Base-by-base conservation (phyloP, 225 moss, liverwort and hornwort genomes). In the Marchantia paleacea region DNA sequence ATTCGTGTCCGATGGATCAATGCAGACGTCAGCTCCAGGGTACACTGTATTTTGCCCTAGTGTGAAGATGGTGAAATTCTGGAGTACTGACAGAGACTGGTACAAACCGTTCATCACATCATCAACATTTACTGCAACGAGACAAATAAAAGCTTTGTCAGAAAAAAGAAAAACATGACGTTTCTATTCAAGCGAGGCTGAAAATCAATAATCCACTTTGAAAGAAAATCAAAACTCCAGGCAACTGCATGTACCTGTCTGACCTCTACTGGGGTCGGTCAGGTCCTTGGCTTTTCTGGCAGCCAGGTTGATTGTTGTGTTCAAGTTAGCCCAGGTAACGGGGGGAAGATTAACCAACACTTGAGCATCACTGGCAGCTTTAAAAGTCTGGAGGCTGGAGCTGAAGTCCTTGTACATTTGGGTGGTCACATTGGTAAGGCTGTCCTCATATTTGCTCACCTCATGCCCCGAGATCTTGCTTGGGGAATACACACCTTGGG, bases 401-500 rank as follows among this genome's bases (percentile, higher is more conserved):
- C 60, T 61, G 60, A 61, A 61, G 1, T 61, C 60, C 60, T 15
- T 15, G 7, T 61, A 61, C 18, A 22, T 7, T 61, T 61, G 60
- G 22, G 60, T 22, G 7, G 60, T 61, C 60, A 61, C 18, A 61
- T 7, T 61, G 60, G 60, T 61, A 61, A 61, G 18, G 60, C 60
- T 15, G 60, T 61, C 60, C 60, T 61, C 60, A 22, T 61, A 61
- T 61, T 6, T 15, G 60, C 18, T 61, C 18, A 61, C 22, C 15
- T 15, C 22, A 15, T 61, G 1, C 22, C 60, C 60, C 28, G 22
- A 14, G 16, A 86, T 71, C 20, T 82, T 84, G 12, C 84, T 79
- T 3, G 88, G 90, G 12, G 90, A 82, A 52, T 90, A 90, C 1
- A 90, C 70, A 5, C 90, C 90, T 20, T 90, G 90, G 3, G 89